Percentiles rank a stretch among this genome's conserved stretches.
Evolutionary conservation across 345 rosid genomes (phyloP).

Genomic region (Conringia planisiliqua): DNA sequence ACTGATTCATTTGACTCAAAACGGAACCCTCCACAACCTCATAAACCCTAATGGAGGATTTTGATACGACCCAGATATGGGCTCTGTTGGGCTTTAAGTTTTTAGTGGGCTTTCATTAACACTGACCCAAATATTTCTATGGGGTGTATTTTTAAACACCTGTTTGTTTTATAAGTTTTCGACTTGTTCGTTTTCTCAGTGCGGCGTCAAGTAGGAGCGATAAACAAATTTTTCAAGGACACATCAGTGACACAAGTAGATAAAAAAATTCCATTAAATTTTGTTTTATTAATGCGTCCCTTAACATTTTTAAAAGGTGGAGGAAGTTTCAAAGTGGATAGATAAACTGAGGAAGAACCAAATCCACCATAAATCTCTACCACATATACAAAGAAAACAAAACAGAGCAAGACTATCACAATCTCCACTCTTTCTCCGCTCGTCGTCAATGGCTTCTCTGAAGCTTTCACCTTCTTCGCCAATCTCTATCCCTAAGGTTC

Average conservation of each 20-base stretch:
- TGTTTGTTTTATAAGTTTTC: too few species aligned
- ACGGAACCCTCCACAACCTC: background rate
- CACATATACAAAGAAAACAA: slow-evolving; percentile 16
- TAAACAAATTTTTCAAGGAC: too few species aligned
- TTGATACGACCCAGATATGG: background rate
- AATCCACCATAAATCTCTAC: slow-evolving; percentile 8
- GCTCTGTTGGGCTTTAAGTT: slow-evolving; percentile 3
- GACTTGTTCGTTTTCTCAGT: too few species aligned
- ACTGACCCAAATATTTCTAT: too few species aligned
- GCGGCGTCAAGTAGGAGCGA: too few species aligned
- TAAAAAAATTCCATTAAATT: too few species aligned
- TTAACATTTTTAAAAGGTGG: slow-evolving; percentile 27
- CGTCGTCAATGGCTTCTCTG: slow-evolving; percentile 64
- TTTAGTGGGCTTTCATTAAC: background rate
- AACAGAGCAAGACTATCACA: background rate
- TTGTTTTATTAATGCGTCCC: too few species aligned
- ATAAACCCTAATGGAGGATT: slow-evolving; percentile 20
- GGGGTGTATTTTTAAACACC: too few species aligned
- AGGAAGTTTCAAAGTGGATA: slow-evolving; percentile 34
- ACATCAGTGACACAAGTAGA: too few species aligned
- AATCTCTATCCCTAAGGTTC: slow-evolving; percentile 61
- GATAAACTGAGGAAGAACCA: slow-evolving; percentile 1
- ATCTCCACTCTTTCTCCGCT: background rate
- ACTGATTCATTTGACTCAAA: background rate
- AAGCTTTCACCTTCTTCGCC: slow-evolving; percentile 52